Evolutionary conservation across 257 asterid species (phyloP).

Genomic region (Eustoma russellianum): DNA sequence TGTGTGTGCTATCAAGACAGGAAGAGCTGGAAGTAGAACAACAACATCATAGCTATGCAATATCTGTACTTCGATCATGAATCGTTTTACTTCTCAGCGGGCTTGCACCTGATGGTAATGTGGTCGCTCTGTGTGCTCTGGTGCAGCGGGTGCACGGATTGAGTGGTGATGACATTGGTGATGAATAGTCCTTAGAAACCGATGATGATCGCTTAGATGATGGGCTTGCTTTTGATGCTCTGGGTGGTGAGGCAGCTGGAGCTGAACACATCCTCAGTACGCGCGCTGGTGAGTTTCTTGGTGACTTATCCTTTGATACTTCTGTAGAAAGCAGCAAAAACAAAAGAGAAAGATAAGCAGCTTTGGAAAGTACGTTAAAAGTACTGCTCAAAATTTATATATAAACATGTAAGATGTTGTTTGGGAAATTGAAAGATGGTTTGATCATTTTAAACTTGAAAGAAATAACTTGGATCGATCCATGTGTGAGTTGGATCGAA

Average conservation of each 20-base stretch:
- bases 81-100: constrained; percentile 18
- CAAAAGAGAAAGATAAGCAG: background rate
- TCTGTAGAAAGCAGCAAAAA: constrained; percentile 20
- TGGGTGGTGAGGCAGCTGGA: constrained; percentile 29
- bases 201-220: constrained; percentile 19
- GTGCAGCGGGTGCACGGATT: constrained; percentile 28
- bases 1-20: too few species aligned
- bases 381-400: too few species aligned
- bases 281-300: constrained; percentile 37
- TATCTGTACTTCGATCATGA: constrained; percentile 2
- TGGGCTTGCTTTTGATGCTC: constrained; percentile 9
- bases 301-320: constrained; percentile 14
- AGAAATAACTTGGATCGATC: too few species aligned
- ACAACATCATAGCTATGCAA: too few species aligned
- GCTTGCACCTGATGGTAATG: constrained; percentile 17
- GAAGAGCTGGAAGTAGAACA: too few species aligned
- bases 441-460: too few species aligned
- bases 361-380: too few species aligned
- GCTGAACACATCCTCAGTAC: constrained; percentile 16
- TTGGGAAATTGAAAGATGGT: too few species aligned
- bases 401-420: too few species aligned
- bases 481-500: too few species aligned
- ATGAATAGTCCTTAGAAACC: constrained; percentile 23
- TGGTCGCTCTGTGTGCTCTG: constrained; percentile 22
- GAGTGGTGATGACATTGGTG: constrained; percentile 41